phyloP scores from a whole-genome alignment of 495 filamentous ascomycete genomes.

The Trichoderma erinaceum region DNA sequence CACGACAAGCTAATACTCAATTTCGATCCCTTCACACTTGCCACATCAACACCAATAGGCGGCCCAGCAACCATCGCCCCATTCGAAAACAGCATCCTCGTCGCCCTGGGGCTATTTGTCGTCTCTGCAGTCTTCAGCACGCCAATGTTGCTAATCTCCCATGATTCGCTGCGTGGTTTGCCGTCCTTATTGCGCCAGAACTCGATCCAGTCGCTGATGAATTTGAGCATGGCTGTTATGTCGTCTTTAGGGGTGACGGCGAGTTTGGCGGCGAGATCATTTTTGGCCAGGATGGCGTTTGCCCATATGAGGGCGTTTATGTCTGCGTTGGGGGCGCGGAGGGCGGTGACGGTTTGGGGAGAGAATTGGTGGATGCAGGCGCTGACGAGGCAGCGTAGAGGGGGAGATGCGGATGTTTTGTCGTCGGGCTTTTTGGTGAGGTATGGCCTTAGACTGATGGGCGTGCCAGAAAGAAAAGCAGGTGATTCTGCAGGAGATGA shows the following conservation, averaged over 20 bases:
- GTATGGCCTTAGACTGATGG: slow-evolving; percentile 29
- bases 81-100: slow-evolving; percentile 30
- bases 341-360: slow-evolving; percentile 18
- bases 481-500: slow-evolving; percentile 18
- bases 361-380: slow-evolving; percentile 23
- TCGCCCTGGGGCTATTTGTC: slow-evolving; percentile 15
- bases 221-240: slow-evolving; percentile 27
- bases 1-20: slow-evolving; percentile 27
- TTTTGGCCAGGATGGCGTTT: slow-evolving; percentile 23
- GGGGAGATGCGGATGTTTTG: background rate
- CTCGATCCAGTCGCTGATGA: slow-evolving; percentile 27
- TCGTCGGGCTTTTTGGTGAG: background rate
- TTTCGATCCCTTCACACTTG: slow-evolving; percentile 24
- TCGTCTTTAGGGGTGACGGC: slow-evolving; percentile 27
- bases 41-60: slow-evolving; percentile 27
- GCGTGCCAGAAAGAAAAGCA: slow-evolving; percentile 26
- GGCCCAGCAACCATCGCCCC: slow-evolving; percentile 27
- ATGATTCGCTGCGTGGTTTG: slow-evolving; percentile 25
- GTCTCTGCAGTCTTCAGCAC: slow-evolving; percentile 18
- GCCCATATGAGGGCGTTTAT: slow-evolving; percentile 26
- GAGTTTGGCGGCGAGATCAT: slow-evolving; percentile 20
- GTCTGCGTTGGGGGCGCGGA: background rate
- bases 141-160: slow-evolving; percentile 33
- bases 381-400: slow-evolving; percentile 30
- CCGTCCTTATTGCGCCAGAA: slow-evolving; percentile 25